Conservation (phyloP, 768 basidiomycete species). For the Russula griseocarnosa region DNA sequence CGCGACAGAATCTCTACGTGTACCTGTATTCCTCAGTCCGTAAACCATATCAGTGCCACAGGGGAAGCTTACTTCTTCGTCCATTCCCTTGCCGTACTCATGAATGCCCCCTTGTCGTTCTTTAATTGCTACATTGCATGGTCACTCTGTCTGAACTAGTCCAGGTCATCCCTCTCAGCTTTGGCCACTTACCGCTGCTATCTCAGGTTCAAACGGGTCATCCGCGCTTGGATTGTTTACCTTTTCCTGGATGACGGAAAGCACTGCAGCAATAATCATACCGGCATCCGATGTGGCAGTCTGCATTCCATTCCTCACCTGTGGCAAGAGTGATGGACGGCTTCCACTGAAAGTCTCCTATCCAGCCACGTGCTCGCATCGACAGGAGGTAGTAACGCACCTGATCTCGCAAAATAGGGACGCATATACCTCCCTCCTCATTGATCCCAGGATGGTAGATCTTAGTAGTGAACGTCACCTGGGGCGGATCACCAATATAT, state of each 20-base stretch:
- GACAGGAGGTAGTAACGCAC: constrained; percentile 38
- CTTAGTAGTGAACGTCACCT: constrained; percentile 83
- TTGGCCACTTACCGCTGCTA: constrained; percentile 60
- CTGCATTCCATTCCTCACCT: constrained; percentile 46
- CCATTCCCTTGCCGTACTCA: constrained; percentile 73
- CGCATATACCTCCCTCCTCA: constrained; percentile 82
- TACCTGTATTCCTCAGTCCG: constrained; percentile 19
- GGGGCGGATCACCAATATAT: constrained; percentile 15
- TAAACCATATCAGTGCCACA: not conserved
- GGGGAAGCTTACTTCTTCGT: constrained; percentile 67
- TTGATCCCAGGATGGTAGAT: constrained; percentile 91
- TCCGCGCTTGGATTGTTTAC: constrained; percentile 84
- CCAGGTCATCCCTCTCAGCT: not conserved
- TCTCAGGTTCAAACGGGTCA: constrained; percentile 85
- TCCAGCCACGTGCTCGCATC: constrained; percentile 7
- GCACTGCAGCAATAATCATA: constrained; percentile 43
- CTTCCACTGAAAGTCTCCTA: constrained; percentile 61
- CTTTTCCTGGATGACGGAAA: constrained; percentile 76
- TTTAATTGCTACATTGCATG: constrained; percentile 55
- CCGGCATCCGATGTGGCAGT: not conserved
- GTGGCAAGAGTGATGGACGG: constrained; percentile 70
- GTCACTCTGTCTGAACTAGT: not conserved
- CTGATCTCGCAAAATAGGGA: constrained; percentile 80
- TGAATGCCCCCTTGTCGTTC: constrained; percentile 71
- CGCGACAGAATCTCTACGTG: constrained; percentile 11